Base-by-base conservation (phyloP, 306 rosid genomes). In the Oxytropis ochrocephala region DNA sequence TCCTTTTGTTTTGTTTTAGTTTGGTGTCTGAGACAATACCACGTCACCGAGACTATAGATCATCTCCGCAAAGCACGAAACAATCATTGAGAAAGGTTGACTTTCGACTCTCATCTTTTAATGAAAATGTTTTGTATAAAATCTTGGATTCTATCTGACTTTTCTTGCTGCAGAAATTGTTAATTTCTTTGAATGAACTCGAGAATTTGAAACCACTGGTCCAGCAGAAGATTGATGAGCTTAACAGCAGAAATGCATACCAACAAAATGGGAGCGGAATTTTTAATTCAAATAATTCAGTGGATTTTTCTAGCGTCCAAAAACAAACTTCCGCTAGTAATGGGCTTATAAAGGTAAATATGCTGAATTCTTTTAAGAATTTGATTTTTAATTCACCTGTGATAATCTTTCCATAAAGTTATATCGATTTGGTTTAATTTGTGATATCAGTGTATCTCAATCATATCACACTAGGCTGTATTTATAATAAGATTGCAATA, bases 11-110 rank as follows among this genome's bases (percentile, higher is more conserved):
- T 75, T 69, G 62, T 57, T 68, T 36, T 77, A 90, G 98, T 78
- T 87, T 90, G 94, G 92, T 80, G 70, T 47, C 88, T 1, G 98
- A 94, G 85, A 94, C 97, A 51, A 87, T 90, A 82, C 98, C 98
- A 10, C 67, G 80, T 51, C 98, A 94, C 72, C 80, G 81, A 44
- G 94, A 90, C 46, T 90, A 88, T 65, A 86, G 72, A 60, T 68
- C 77, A 75, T 78, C 89, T 78, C 82, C 72, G 70, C 81, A 82
- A 71, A 78, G 72, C 79, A 79, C 85, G 67, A 88, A 87, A 76
- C 81, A 46, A 78, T 65, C 79, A 70, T 75, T 90, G 84, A 88
- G 47, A 81, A 87, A 78, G 96, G 98, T 94, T 78, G 18, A 16
- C n/a, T 21, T 8, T 27, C 13, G 58, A 21, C 30, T 50, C 69